A percentile compares a stretch with the other conserved stretches of the same genome.
phyloP scores from a whole-genome alignment of 257 asterid species.

The Scutellaria baicalensis region DNA sequence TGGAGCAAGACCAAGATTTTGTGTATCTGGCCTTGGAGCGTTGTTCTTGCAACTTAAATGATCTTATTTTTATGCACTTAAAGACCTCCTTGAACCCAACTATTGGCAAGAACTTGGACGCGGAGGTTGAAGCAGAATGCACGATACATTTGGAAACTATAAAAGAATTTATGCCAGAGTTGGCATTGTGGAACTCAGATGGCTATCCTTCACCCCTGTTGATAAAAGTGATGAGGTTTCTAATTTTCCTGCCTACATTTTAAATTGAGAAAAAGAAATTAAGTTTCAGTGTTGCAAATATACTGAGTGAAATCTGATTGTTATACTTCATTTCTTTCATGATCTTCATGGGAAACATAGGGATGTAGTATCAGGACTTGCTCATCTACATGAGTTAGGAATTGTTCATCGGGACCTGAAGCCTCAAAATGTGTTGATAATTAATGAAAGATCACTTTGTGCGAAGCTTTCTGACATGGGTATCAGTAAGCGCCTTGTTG shows the following conservation, averaged over 20 bases:
- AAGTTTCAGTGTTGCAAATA: background rate
- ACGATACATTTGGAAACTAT: slow-evolving; percentile 30
- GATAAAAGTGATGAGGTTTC: slow-evolving; percentile 78
- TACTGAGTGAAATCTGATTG: slow-evolving; percentile 9
- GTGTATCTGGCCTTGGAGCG: slow-evolving; percentile 91
- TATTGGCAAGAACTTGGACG: slow-evolving; percentile 26
- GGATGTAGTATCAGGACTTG: slow-evolving; percentile 80
- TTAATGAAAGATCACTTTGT: slow-evolving; percentile 46
- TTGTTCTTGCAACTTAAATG: slow-evolving; percentile 77
- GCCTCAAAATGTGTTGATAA: slow-evolving; percentile 82
- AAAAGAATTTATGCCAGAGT: slow-evolving; percentile 31
- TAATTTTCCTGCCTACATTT: slow-evolving; percentile 1
- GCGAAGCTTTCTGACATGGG: slow-evolving; percentile 99
- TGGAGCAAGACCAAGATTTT: slow-evolving; percentile 87
- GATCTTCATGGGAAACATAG: slow-evolving; percentile 32
- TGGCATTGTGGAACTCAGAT: slow-evolving; percentile 52
- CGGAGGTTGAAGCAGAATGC: slow-evolving; percentile 31
- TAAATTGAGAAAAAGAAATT: background rate
- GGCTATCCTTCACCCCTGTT: slow-evolving; percentile 69
- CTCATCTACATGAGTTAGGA: slow-evolving; percentile 88
- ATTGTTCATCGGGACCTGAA: slow-evolving; percentile 91
- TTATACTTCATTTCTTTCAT: background rate
- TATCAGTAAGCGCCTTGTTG: slow-evolving; percentile 82
- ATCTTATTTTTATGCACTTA: slow-evolving; percentile 54
- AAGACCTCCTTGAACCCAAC: slow-evolving; percentile 30